Evolutionary conservation across 345 rosid species (phyloP).

Genomic region (Brassica carinata): DNA sequence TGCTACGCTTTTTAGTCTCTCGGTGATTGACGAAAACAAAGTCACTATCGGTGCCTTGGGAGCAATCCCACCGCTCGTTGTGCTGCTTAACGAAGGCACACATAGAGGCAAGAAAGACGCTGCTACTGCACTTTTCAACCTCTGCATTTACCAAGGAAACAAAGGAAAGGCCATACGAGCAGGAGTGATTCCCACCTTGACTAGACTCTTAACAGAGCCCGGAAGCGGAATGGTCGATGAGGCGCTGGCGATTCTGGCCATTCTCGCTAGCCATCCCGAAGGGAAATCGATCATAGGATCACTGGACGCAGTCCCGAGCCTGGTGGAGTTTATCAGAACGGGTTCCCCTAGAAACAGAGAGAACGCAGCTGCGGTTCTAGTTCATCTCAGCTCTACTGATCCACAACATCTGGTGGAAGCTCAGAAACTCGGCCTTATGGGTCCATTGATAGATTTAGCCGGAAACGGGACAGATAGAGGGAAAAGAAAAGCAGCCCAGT

Average conservation of each 20-base stretch:
- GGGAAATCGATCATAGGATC: conserved; percentile 73
- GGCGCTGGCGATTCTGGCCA: conserved; percentile 76
- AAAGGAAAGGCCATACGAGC: conserved; percentile 96
- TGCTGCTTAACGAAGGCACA: conserved; percentile 80
- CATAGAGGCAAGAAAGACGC: conserved; percentile 99
- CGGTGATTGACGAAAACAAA: conserved; percentile 90
- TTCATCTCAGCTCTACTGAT: conserved; percentile 85
- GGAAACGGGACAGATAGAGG: conserved; percentile 93
- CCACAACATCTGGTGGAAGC: conserved; percentile 72
- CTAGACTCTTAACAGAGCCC: conserved; percentile 67
- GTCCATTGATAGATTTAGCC: conserved; percentile 70
- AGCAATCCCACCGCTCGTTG: conserved; percentile 88
- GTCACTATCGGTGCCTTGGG: conserved; percentile 85
- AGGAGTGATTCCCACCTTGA: conserved; percentile 70
- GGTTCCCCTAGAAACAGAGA: conserved; percentile 81
- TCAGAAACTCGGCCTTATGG: conserved; percentile 77
- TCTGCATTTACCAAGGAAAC: conserved; percentile 97
- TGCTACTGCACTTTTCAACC: conserved; percentile 93
- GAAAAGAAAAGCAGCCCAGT: conserved; percentile 89
- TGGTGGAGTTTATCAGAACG: conserved; percentile 64
- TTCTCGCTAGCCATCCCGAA: conserved; percentile 76
- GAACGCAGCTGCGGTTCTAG: conserved; percentile 83
- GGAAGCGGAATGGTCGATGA: conserved; percentile 84
- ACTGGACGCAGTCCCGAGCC: conserved; percentile 66
- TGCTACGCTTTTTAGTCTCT: conserved; percentile 94